Evolutionary conservation across 495 filamentous ascomycete genomes (phyloP), one percentile per base, ranked within the genome.

Genomic region (Daldinia concentrica): DNA sequence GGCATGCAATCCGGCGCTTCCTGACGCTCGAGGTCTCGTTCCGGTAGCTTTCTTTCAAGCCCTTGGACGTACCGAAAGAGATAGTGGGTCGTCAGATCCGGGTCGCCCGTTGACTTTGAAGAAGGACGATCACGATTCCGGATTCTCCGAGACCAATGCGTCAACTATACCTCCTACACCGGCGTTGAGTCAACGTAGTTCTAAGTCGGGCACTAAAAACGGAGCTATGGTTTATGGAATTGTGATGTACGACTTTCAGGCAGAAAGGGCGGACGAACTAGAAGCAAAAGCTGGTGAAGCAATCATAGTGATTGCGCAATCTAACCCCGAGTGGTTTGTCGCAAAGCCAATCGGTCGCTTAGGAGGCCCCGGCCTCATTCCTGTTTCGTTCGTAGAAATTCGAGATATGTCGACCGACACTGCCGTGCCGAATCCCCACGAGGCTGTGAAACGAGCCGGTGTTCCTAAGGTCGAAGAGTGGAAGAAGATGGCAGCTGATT

Each of bases 291-390:
- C 91, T 52, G 96, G 95, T 62, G 95, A 99, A 79, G 92, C 93
- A 37, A 98, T 99, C 75, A 97, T 99, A 63, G 94, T 98, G 29
- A 98, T 98, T 77, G 95, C 95, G 41, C 95, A 98, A 79, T 98
- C 95, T n/a, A 98, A 98, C 74, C 94, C 95, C 37, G 95, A 99
- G 79, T 99, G 95, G 95, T 99, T 98, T 75, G 95, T 99, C 73
- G 96, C 96, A 15, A 99, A 99, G 81, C 96, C 95, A 6, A 99
- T 98, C 75, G 94, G 95, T 59, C 86, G 96, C 71, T 85, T 98
- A 22, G 95, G 95, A 24, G 95, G 95, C 11, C 95, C 95, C 0
- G 95, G 95, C 32, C 82, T 99, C 71, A 98, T 99, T 76, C 95
- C 95, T 22, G 96, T 98, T 39, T 96, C 94, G 2, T 99, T 97